Evolutionary conservation across 306 rosid species (phyloP).

Genomic region (Gynostemma pentaphyllum): DNA sequence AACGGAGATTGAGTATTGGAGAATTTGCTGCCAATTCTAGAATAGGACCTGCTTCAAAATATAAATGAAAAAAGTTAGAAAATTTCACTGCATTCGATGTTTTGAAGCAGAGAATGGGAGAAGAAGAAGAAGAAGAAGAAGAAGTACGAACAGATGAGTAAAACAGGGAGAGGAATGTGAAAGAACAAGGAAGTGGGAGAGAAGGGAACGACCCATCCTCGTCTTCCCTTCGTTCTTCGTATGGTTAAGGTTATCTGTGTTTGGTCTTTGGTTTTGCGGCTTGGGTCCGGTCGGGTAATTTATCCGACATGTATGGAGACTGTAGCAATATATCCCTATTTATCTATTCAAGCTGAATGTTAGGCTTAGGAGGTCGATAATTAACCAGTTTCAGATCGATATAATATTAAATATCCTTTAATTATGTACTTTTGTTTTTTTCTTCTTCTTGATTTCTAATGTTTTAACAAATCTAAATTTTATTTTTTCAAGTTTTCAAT

Average conservation of each 20-base stretch:
- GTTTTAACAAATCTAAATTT: too few relatives aligned
- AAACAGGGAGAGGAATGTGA: conserved; percentile 30
- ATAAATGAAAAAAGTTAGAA: background rate
- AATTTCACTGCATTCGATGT: background rate
- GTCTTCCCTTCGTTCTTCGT: background rate
- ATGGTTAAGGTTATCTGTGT: background rate
- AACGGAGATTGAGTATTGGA: conserved; percentile 3
- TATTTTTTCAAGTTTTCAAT: too few relatives aligned
- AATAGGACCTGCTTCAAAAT: conserved; percentile 30
- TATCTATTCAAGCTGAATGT: too few relatives aligned
- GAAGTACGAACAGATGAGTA: conserved; percentile 24
- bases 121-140: background rate
- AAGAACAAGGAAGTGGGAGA: conserved; percentile 36
- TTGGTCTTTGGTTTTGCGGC: background rate
- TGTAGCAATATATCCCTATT: too few relatives aligned
- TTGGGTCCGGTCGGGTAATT: background rate
- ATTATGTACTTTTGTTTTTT: too few relatives aligned
- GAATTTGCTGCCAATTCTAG: conserved; percentile 19
- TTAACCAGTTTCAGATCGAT: too few relatives aligned
- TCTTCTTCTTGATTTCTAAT: too few relatives aligned
- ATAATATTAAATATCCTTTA: too few relatives aligned
- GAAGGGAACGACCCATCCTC: conserved; percentile 38
- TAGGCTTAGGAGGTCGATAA: too few relatives aligned
- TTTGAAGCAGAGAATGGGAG: background rate
- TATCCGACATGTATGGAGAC: background rate